Percentiles rank a stretch among this genome's conserved stretches.
Evolutionary conservation across 2,329 filamentous ascomycete species (phyloP).

Genomic region (Trichophyton benhamiae): DNA sequence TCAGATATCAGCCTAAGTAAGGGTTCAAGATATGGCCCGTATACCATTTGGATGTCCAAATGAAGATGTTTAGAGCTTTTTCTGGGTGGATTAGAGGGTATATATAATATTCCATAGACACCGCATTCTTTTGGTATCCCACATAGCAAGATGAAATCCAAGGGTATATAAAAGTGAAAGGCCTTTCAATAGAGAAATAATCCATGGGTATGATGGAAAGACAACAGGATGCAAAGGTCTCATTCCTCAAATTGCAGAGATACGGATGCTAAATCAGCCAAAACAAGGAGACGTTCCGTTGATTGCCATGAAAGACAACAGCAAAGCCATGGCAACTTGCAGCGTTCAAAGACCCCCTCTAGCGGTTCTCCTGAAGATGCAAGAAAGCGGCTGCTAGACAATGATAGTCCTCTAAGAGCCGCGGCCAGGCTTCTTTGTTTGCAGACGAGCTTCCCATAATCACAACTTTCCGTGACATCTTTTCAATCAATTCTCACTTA

Average conservation of each 20-base stretch:
- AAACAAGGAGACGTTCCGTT: neutral
- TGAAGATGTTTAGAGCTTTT: neutral
- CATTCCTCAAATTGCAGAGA: neutral
- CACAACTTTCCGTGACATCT: neutral
- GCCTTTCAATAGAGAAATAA: neutral
- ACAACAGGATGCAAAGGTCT: neutral
- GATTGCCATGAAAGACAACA: neutral
- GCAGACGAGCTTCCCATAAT: neutral
- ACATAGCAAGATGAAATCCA: neutral
- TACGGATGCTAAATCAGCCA: neutral
- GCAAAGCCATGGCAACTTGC: neutral
- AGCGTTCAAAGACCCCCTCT: neutral
- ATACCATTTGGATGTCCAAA: neutral
- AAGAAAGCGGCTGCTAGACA: neutral
- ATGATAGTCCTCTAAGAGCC: neutral
- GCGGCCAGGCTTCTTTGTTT: neutral
- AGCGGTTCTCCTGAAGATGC: neutral
- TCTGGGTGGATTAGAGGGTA: neutral
- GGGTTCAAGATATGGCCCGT: neutral
- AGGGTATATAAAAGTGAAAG: no score
- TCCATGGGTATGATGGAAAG: neutral
- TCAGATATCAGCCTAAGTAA: neutral
- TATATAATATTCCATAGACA: neutral
- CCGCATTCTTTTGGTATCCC: neutral
- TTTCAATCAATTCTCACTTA: neutral